Conservation (phyloP, 2,329 filamentous ascomycete species). For the Cercospora sesami region DNA sequence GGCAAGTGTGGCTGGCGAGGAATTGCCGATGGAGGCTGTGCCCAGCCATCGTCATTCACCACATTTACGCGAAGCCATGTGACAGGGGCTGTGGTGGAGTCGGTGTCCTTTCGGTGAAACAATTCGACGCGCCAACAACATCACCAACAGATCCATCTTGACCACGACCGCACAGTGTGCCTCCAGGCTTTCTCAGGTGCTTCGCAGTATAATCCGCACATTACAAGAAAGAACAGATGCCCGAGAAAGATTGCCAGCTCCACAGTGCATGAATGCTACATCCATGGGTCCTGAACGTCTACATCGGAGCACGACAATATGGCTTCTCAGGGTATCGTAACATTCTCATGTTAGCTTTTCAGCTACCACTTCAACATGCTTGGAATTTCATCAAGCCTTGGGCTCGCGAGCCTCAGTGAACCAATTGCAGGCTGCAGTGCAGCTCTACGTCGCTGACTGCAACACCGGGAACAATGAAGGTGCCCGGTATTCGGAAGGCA, state of each 20-base stretch:
- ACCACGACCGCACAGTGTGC: background rate
- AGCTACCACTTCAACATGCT: background rate
- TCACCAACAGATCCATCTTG: background rate
- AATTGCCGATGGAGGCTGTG: conserved; percentile 6
- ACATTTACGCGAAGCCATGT: background rate
- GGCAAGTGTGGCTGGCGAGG: conserved; percentile 1
- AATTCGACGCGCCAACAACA: background rate
- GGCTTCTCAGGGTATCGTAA: background rate
- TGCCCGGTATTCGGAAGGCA: background rate
- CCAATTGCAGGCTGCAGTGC: background rate
- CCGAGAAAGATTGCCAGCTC: background rate
- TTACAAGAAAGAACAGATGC: background rate
- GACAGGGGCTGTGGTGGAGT: background rate
- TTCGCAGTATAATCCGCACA: background rate
- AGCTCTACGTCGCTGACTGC: background rate
- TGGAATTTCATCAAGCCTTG: background rate
- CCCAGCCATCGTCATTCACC: conserved; percentile 8
- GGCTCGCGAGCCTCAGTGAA: background rate
- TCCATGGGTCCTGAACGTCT: background rate
- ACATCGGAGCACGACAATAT: background rate
- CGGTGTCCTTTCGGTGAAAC: background rate
- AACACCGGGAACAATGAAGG: background rate
- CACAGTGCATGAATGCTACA: background rate
- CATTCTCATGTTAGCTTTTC: background rate
- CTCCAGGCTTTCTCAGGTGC: background rate